A percentile compares a stretch with the other conserved stretches of the same genome.
Conservation (phyloP, 2,329 filamentous ascomycete genomes). For the Rhynchosporium graminicola region DNA sequence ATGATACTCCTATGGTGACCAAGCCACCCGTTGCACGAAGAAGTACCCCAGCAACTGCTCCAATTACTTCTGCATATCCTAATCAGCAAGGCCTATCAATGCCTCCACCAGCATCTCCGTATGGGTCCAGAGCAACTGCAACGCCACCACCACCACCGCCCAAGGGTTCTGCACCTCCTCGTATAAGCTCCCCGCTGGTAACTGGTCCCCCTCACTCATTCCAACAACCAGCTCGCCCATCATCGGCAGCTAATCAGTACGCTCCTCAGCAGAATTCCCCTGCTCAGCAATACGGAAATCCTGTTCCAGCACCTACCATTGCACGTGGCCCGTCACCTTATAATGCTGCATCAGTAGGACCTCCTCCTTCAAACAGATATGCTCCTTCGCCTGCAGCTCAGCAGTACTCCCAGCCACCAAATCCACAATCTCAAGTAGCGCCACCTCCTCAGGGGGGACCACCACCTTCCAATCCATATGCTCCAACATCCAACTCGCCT, state of each 20-base stretch:
- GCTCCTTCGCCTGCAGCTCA: constrained; percentile 66
- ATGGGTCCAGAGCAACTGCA: constrained; percentile 59
- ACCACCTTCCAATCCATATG: constrained; percentile 59
- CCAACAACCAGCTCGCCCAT: constrained; percentile 51
- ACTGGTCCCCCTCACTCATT: constrained; percentile 53
- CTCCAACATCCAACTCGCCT: constrained; percentile 53
- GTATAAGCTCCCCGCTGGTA: constrained; percentile 71
- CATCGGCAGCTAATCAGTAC: constrained; percentile 61
- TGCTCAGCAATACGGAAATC: constrained; percentile 41
- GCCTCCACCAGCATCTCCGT: constrained; percentile 61
- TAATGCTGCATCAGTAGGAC: constrained; percentile 71
- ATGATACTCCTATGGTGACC: constrained; percentile 86
- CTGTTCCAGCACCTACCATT: constrained; percentile 56
- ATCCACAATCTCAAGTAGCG: constrained; percentile 42
- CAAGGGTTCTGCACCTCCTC: constrained; percentile 70
- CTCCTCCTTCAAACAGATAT: constrained; percentile 75
- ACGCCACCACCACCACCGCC: constrained; percentile 81
- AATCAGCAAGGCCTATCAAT: constrained; percentile 57
- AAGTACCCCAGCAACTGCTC: constrained; percentile 61
- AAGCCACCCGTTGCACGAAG: constrained; percentile 71
- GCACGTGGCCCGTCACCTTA: constrained; percentile 83
- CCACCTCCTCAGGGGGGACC: constrained; percentile 48
- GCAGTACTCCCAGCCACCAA: constrained; percentile 49
- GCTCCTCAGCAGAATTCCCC: constrained; percentile 57
- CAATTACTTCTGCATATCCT: constrained; percentile 75